Evolutionary conservation across 2,329 filamentous ascomycete species (phyloP).

Genomic region (Colletotrichum paranaense): DNA sequence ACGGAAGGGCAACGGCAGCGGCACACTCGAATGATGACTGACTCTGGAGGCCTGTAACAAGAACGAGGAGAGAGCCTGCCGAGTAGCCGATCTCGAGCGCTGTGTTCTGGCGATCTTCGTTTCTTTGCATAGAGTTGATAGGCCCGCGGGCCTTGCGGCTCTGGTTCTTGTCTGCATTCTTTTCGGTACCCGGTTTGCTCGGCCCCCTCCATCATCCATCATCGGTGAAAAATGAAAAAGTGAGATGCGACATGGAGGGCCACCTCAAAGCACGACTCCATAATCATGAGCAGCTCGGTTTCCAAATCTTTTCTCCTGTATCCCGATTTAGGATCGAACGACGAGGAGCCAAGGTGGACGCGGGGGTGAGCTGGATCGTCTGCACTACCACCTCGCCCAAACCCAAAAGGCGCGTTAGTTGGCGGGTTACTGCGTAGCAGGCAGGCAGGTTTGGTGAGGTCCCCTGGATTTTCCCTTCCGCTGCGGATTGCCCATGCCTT

Average conservation of each 20-base stretch:
- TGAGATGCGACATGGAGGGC: background rate
- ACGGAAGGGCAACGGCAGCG: background rate
- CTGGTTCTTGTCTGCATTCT: background rate
- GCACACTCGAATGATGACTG: slow-evolving; percentile 5
- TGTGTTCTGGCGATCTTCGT: slow-evolving; percentile 20
- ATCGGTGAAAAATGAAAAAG: background rate
- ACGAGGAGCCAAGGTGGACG: slow-evolving; percentile 11
- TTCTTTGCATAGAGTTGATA: background rate
- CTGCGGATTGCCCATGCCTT: background rate
- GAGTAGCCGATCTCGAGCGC: slow-evolving; percentile 19
- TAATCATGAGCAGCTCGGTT: background rate
- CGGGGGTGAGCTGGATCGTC: slow-evolving; percentile 10
- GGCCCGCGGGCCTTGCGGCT: background rate
- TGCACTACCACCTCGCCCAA: slow-evolving; percentile 15
- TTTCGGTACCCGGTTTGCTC: slow-evolving; percentile 17
- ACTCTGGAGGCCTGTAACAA: background rate
- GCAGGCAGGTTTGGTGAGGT: background rate
- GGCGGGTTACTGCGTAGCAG: background rate
- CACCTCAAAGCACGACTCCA: background rate
- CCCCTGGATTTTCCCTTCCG: background rate
- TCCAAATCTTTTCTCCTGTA: background rate
- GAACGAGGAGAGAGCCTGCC: slow-evolving; percentile 15
- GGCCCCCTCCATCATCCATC: slow-evolving; percentile 2
- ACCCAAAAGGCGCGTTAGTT: slow-evolving; percentile 7
- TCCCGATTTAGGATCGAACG: slow-evolving; percentile 18